These are phyloP conservation scores for Lasiodiplodia theobromae DNA, from an alignment of 2,329 filamentous ascomycete genomes.

Conservation along the genomic window DNA sequence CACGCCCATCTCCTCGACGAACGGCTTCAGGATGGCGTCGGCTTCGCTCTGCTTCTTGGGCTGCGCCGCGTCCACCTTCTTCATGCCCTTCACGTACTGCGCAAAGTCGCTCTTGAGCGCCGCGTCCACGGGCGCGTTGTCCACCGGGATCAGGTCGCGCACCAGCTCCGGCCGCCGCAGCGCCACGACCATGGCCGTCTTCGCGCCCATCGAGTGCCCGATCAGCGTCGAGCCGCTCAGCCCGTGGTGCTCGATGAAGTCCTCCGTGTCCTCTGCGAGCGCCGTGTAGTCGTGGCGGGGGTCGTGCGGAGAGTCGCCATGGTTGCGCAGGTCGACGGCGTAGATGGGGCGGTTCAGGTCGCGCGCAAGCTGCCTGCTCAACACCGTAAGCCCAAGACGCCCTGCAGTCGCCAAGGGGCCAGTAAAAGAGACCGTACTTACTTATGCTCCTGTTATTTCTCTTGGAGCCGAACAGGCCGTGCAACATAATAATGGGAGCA, in stretches of 20 bases:
- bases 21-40: constrained; percentile 74
- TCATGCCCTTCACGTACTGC: constrained; percentile 85
- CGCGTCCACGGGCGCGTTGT: constrained; percentile 89
- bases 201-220: constrained; percentile 97
- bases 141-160: constrained; percentile 78
- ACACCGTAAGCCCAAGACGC: not conserved
- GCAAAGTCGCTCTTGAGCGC: constrained; percentile 76
- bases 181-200: constrained; percentile 88
- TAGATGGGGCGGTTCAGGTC: constrained; percentile 83
- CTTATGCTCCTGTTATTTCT: constrained; percentile 94
- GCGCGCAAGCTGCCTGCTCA: constrained; percentile 74
- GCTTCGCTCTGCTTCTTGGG: constrained; percentile 78
- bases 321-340: constrained; percentile 87
- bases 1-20: constrained; percentile 69
- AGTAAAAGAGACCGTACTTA: constrained; percentile 70
- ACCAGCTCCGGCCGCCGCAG: constrained; percentile 73
- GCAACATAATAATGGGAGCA: constrained; percentile 82
- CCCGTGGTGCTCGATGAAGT: constrained; percentile 76
- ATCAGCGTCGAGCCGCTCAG: constrained; percentile 79
- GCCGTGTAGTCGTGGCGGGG: constrained; percentile 77
- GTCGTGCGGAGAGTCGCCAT: constrained; percentile 86
- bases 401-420: not conserved
- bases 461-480: constrained; percentile 93
- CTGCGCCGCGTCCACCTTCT: constrained; percentile 73
- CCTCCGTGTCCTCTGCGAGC: constrained; percentile 83